Conservation (phyloP, 169 alveolate genomes). For the Eimeria praecox region DNA sequence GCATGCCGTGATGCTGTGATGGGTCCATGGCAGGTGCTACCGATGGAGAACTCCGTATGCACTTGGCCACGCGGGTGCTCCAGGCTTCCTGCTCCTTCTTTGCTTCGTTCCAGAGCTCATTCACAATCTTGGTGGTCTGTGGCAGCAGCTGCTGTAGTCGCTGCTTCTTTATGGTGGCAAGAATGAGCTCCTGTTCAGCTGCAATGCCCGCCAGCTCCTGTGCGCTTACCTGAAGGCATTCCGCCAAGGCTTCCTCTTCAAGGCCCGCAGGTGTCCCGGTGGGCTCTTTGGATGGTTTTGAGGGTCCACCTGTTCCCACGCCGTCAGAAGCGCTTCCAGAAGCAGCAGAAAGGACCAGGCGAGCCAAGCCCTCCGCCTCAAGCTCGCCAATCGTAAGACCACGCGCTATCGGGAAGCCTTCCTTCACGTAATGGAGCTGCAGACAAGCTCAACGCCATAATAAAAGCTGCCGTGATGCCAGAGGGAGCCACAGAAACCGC, state of each 20-base stretch:
- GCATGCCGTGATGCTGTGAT: slow-evolving; percentile 17
- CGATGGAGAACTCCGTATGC: slow-evolving; percentile 16
- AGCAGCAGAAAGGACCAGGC: slow-evolving; percentile 23
- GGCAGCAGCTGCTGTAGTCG: slow-evolving; percentile 68
- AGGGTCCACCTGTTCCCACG: neutral
- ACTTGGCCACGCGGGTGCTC: slow-evolving; percentile 36
- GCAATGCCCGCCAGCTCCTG: slow-evolving; percentile 71
- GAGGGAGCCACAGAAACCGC: neutral
- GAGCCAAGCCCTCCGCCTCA: slow-evolving; percentile 72
- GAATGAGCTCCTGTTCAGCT: slow-evolving; percentile 56
- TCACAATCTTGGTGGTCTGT: slow-evolving; percentile 56
- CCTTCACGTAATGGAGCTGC: slow-evolving; percentile 71
- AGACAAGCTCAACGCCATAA: neutral
- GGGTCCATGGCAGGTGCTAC: slow-evolving; percentile 28
- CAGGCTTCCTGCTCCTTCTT: slow-evolving; percentile 69
- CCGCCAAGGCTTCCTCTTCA: slow-evolving; percentile 67
- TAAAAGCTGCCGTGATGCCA: neutral
- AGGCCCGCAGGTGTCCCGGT: slow-evolving; percentile 11
- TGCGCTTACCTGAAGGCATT: slow-evolving; percentile 61
- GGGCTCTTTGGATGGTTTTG: neutral
- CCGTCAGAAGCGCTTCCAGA: slow-evolving; percentile 15
- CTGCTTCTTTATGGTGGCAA: slow-evolving; percentile 56
- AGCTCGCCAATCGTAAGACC: slow-evolving; percentile 62
- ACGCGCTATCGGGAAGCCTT: slow-evolving; percentile 67
- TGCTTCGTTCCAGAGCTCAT: slow-evolving; percentile 56